A percentile compares a stretch with the other conserved stretches of the same genome.
These are phyloP conservation scores for Chrysoporthe cubensis DNA, from an alignment of 2,329 filamentous ascomycete species.

Conservation along the genomic window DNA sequence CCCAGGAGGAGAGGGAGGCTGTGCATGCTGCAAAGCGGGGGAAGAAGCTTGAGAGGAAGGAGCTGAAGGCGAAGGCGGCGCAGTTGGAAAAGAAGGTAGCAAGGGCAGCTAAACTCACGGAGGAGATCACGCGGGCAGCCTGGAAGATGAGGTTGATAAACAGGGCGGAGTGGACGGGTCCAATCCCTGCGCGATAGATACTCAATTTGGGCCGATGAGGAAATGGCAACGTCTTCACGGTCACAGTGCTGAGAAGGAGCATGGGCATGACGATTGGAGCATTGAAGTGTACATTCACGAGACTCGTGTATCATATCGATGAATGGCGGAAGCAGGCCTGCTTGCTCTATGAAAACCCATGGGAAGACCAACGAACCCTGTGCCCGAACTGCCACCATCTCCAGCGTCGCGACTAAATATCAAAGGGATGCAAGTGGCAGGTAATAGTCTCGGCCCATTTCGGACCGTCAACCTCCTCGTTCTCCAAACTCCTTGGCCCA, in stretches of 20 bases:
- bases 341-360: neutral
- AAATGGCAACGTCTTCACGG: neutral
- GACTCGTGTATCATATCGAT: constrained; percentile 7
- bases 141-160: constrained; percentile 33
- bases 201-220: neutral
- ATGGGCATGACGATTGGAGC: neutral
- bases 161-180: constrained; percentile 9
- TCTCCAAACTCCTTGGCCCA: constrained; percentile 96
- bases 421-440: constrained; percentile 2
- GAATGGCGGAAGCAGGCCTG: neutral
- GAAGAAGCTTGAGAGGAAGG: constrained; percentile 59
- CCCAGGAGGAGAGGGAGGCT: constrained; percentile 62
- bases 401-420: neutral
- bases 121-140: constrained; percentile 29
- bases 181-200: neutral
- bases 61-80: constrained; percentile 37
- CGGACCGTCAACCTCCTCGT: constrained; percentile 67
- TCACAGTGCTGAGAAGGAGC: neutral
- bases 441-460: neutral
- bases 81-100: constrained; percentile 32
- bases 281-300: constrained; percentile 13
- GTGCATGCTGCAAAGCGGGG: constrained; percentile 57
- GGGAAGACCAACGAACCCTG: neutral
- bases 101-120: constrained; percentile 33
- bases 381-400: neutral